Conservation (phyloP, 305 asterid genomes). For the Fraxinus nigra region DNA sequence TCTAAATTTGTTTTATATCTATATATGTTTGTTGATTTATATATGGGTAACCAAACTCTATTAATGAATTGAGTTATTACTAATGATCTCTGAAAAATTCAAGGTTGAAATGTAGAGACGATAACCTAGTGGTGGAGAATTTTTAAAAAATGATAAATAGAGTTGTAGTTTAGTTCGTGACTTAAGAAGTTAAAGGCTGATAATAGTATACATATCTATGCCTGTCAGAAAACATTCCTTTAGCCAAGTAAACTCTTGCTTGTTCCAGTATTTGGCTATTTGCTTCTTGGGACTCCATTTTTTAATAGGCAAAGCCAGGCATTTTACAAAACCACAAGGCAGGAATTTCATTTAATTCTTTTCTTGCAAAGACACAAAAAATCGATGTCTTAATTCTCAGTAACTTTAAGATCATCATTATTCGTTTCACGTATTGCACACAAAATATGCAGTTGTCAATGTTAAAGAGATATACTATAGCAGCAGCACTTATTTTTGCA, state of each 20-base stretch:
- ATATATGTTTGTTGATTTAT: background rate
- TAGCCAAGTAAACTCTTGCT: background rate
- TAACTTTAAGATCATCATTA: background rate
- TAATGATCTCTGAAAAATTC: background rate
- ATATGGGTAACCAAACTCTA: background rate
- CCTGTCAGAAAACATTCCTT: background rate
- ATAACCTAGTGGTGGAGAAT: background rate
- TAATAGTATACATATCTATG: background rate
- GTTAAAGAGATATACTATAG: conserved; percentile 14
- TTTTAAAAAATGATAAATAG: background rate
- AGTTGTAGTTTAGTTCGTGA: background rate
- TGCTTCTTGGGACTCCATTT: background rate
- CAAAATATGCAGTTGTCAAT: conserved; percentile 23
- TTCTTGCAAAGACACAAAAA: background rate
- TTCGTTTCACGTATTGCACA: background rate
- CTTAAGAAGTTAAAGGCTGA: background rate
- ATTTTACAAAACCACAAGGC: background rate
- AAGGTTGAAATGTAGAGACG: background rate
- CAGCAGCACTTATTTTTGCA: conserved; percentile 25
- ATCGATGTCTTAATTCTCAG: background rate
- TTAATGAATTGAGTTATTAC: background rate
- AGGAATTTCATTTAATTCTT: background rate
- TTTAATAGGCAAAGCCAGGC: background rate
- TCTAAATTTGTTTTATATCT: conserved; percentile 31
- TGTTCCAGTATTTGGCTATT: background rate